phyloP scores from a whole-genome alignment of 2,329 filamentous ascomycete genomes.

The Aureobasidium sp. region DNA sequence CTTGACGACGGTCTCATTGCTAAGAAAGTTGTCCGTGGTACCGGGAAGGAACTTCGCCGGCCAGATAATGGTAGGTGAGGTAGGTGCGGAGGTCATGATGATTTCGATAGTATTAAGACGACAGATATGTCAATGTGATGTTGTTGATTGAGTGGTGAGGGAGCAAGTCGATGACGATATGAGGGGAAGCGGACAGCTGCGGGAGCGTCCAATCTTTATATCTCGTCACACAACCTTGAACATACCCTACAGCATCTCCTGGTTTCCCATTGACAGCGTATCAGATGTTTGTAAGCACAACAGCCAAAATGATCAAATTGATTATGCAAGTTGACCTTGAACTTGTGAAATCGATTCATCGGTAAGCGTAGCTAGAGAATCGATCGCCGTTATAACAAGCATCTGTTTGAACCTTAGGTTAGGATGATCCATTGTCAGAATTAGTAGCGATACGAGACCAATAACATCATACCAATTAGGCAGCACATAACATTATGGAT shows the following conservation, averaged over 20 bases:
- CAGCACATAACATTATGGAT: too few species aligned
- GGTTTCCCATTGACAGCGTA: too few species aligned
- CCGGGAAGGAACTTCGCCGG: conserved; percentile 29
- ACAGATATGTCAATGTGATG: not conserved
- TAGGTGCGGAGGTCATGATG: conserved; percentile 5
- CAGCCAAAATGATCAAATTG: not conserved
- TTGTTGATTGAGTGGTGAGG: not conserved
- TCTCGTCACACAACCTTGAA: not conserved
- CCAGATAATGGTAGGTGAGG: conserved; percentile 27
- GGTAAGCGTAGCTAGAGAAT: not conserved
- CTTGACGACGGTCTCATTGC: conserved; percentile 29
- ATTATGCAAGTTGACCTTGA: not conserved
- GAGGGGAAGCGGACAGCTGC: not conserved
- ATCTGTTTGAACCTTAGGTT: too few species aligned
- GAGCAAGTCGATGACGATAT: not conserved
- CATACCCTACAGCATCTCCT: not conserved
- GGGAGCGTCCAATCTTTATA: not conserved
- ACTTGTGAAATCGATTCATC: not conserved
- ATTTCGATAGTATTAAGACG: not conserved
- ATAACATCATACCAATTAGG: too few species aligned
- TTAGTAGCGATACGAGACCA: not conserved
- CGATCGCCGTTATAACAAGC: not conserved
- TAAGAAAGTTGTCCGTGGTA: conserved; percentile 33
- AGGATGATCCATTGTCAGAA: not conserved
- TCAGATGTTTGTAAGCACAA: not conserved